These are phyloP conservation scores for Scutellaria galericulata DNA, from an alignment of 257 asterid species.

Conservation along the genomic window DNA sequence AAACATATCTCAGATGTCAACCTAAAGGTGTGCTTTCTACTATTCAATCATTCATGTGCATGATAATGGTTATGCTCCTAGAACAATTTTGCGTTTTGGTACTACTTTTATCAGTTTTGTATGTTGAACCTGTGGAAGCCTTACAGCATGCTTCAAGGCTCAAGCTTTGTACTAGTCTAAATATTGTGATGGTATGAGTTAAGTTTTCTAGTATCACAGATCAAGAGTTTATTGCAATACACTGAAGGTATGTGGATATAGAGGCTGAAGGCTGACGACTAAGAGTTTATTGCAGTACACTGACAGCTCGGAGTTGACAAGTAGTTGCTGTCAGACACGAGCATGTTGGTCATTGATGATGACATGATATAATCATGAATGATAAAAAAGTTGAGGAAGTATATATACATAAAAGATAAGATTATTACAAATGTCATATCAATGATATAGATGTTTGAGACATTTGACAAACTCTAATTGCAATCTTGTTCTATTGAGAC, in stretches of 20 bases:
- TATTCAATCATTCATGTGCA: slow-evolving; percentile 19
- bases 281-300: background rate
- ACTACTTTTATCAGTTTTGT: background rate
- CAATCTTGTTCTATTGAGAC: too few species aligned
- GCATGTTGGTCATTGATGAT: too few species aligned
- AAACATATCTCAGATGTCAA: slow-evolving; percentile 64
- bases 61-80: slow-evolving; percentile 20
- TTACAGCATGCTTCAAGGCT: background rate
- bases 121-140: background rate
- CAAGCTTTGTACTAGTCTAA: background rate
- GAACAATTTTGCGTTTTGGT: background rate
- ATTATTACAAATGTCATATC: too few species aligned
- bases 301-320: background rate
- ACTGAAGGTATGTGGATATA: background rate
- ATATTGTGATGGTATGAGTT: background rate
- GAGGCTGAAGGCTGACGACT: too few species aligned
- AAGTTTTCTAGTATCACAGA: background rate
- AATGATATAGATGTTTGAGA: too few species aligned
- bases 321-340: too few species aligned
- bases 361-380: too few species aligned
- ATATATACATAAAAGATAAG: too few species aligned
- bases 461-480: too few species aligned
- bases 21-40: slow-evolving; percentile 59
- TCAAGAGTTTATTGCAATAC: background rate
- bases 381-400: too few species aligned